Evolutionary conservation across 257 asterid genomes (phyloP), one percentile per base, ranked within the genome.

Genomic region (Solanum pennellii): DNA sequence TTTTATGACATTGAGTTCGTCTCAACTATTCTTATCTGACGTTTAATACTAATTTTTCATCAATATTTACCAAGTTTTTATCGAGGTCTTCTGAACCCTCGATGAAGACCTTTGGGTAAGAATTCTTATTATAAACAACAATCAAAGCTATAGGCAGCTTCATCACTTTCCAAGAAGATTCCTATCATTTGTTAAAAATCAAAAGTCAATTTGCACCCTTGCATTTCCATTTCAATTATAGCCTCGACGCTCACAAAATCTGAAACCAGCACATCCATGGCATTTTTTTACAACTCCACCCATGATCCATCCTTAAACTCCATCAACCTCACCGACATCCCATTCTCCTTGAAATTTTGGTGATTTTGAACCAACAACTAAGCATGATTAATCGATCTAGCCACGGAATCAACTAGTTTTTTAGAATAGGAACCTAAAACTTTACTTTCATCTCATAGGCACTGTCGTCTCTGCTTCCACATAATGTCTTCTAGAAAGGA

Each of bases 121-220:
- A 95, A 49, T 95, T 93, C 90, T 90, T 91, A 60, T 94, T 94
- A 29, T 86, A 84, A 23, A 91, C 92, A 87, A 94, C 98, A 82
- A 95, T 91, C 98, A 97, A 95, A 23, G 97, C 87, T 45, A 95
- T 89, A 4, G 97, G 93, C 18, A 92, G 91, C 82, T 91, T 35
- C 93, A 27, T 93, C 94, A 29, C 89, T 82, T 12, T 49, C 87
- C 89, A 94, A 94, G 2, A 94, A 92, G 71, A 92, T 83, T 85
- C 92, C 95, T 20, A 95, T 80, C 97, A 95, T 95, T 44, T 97
- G 89, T 62, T 91, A 91, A 27, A 94, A 94, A 93, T 95, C 98
- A 66, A 95, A 82, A 12, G 93, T 23, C 72, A 86, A 88, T 65
- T 41, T 87, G 71, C 35, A 52, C 52, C 95, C 95, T 66, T 83